phyloP scores from a whole-genome alignment of 306 rosid species.

The Sicyos edulis region DNA sequence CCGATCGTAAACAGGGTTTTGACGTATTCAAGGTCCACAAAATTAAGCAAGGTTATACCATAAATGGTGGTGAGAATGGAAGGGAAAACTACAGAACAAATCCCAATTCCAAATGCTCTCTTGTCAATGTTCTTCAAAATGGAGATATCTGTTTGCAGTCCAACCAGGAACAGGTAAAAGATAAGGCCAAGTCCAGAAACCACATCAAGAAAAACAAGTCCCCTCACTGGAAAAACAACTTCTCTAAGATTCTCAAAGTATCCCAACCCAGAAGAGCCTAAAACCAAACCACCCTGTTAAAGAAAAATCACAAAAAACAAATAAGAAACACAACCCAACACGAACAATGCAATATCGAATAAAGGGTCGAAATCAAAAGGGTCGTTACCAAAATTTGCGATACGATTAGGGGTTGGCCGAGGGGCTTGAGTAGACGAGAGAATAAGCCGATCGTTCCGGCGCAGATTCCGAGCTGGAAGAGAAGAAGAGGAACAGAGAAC shows the following conservation, averaged over 20 bases:
- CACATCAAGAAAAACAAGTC: constrained; percentile 31
- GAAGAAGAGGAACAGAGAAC: constrained; percentile 27
- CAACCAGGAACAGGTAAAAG: constrained; percentile 32
- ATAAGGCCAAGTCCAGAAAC: constrained; percentile 24
- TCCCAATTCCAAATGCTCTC: constrained; percentile 24
- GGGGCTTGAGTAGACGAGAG: constrained; percentile 29
- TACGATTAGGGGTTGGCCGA: constrained; percentile 25
- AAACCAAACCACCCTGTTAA: constrained; percentile 31
- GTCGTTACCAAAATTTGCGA: constrained; percentile 25
- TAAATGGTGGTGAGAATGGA: not conserved
- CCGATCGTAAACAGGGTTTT: too few relatives aligned
- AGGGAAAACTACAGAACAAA: constrained; percentile 18
- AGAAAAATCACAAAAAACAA: not conserved
- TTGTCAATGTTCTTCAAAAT: constrained; percentile 21
- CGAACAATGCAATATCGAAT: not conserved
- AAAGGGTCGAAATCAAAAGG: too few relatives aligned
- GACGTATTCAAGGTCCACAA: too few relatives aligned
- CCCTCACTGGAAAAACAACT: constrained; percentile 24
- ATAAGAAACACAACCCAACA: too few relatives aligned
- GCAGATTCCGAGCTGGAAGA: constrained; percentile 23
- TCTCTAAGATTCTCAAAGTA: not conserved
- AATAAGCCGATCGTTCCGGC: constrained; percentile 15
- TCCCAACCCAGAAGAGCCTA: constrained; percentile 33
- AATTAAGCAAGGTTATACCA: not conserved
- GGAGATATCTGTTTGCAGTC: constrained; percentile 29